Evolutionary conservation across 108 stramenopile genomes (phyloP).

Genomic region (Pseudonitzschia multistriata): DNA sequence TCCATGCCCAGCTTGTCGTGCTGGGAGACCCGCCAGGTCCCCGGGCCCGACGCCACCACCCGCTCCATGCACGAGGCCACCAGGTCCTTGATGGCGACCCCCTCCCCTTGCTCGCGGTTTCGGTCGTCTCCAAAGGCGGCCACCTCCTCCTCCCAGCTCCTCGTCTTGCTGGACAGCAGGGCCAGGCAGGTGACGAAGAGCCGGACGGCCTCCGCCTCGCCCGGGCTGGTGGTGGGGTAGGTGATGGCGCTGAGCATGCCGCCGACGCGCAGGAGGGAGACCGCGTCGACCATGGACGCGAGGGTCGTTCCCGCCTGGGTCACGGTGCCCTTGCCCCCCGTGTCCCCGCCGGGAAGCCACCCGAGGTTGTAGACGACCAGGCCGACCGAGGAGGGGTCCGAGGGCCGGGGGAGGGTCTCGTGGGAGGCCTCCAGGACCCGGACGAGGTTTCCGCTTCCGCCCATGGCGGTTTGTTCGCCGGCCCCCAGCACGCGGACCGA

Average conservation of each 20-base stretch:
- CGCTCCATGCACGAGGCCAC: slow-evolving; percentile 24
- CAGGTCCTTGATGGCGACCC: slow-evolving; percentile 35
- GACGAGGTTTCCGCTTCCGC: slow-evolving; percentile 5
- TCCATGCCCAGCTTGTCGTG: slow-evolving; percentile 65
- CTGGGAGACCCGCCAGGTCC: slow-evolving; percentile 69
- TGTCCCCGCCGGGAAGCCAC: slow-evolving; percentile 49
- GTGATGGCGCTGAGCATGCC: slow-evolving; percentile 77
- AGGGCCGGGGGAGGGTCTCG: slow-evolving; percentile 34
- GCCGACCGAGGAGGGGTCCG: slow-evolving; percentile 34
- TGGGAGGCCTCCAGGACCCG: slow-evolving; percentile 49
- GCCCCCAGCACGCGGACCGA: neutral
- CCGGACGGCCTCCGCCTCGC: slow-evolving; percentile 64
- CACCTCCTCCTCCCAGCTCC: slow-evolving; percentile 53
- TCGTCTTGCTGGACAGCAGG: slow-evolving; percentile 55
- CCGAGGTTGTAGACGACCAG: slow-evolving; percentile 84
- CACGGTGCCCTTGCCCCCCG: slow-evolving; percentile 39
- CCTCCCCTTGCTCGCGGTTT: neutral
- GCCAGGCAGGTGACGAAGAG: slow-evolving; percentile 72
- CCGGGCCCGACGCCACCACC: slow-evolving; percentile 28
- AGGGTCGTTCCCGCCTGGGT: slow-evolving; percentile 68
- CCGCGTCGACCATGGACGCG: slow-evolving; percentile 64
- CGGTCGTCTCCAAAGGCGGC: slow-evolving; percentile 18
- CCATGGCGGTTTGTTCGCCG: neutral
- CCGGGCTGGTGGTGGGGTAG: slow-evolving; percentile 62
- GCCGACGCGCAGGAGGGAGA: slow-evolving; percentile 57